Conservation (phyloP, 768 basidiomycete genomes). For the Tricholoma flavovirens region DNA sequence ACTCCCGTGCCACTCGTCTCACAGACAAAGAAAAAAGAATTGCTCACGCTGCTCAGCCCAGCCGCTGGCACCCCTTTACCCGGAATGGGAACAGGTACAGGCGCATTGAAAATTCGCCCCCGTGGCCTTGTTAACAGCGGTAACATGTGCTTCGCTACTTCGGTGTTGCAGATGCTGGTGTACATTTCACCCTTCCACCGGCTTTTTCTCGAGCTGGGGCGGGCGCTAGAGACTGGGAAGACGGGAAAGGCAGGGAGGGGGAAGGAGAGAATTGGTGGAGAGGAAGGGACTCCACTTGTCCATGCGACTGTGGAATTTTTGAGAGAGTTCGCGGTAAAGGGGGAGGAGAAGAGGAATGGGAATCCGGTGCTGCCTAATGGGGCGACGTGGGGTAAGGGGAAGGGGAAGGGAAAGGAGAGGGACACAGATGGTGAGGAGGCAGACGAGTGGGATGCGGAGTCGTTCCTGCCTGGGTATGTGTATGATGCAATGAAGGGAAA, state of each 20-base stretch:
- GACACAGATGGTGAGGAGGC: conserved; percentile 26
- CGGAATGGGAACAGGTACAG: neutral
- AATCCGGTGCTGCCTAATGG: conserved; percentile 16
- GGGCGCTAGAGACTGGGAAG: conserved; percentile 34
- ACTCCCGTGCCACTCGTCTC: conserved; percentile 23
- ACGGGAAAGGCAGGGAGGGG: conserved; percentile 20
- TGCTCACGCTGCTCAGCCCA: conserved; percentile 49
- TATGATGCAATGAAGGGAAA: conserved; percentile 94
- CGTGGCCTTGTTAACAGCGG: conserved; percentile 90
- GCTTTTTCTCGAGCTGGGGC: conserved; percentile 68
- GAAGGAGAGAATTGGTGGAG: conserved; percentile 15
- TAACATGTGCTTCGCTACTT: conserved; percentile 97
- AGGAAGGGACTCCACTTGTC: conserved; percentile 47
- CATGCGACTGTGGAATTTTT: conserved; percentile 70
- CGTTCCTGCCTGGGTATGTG: conserved; percentile 80
- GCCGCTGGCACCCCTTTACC: conserved; percentile 19
- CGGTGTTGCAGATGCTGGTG: conserved; percentile 84
- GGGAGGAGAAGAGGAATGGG: conserved; percentile 23
- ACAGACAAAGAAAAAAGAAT: conserved; percentile 38
- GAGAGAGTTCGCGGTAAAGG: conserved; percentile 55
- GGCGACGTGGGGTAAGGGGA: conserved; percentile 11
- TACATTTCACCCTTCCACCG: conserved; percentile 85
- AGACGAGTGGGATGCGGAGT: conserved; percentile 49
- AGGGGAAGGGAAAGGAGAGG: conserved; percentile 34
- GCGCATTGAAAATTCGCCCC: conserved; percentile 38